phyloP scores from a whole-genome alignment of 2,329 filamentous ascomycete species.

The Dactylellina drechsleri region DNA sequence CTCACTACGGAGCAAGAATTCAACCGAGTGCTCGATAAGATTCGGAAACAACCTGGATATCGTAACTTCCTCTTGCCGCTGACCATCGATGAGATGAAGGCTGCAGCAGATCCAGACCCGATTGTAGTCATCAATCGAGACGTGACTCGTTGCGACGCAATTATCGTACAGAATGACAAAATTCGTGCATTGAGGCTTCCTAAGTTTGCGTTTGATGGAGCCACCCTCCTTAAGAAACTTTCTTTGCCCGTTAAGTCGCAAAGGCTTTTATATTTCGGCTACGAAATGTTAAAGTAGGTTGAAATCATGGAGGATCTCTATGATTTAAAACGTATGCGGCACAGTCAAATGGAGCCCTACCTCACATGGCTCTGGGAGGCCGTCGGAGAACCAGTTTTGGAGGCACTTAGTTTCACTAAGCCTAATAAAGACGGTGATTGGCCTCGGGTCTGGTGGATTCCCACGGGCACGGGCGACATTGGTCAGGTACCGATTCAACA shows the following conservation, averaged over 20 bases:
- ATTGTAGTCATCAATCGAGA: slow-evolving; percentile 60
- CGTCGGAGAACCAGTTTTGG: slow-evolving; percentile 57
- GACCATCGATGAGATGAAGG: slow-evolving; percentile 55
- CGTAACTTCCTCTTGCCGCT: slow-evolving; percentile 10
- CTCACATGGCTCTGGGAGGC: slow-evolving; percentile 60
- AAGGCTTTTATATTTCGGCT: too few species aligned
- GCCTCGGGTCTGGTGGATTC: slow-evolving; percentile 61
- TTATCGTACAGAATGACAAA: slow-evolving; percentile 5
- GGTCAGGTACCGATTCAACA: slow-evolving; percentile 59
- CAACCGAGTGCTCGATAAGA: neutral
- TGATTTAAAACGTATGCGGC: neutral
- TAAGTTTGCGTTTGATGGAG: neutral
- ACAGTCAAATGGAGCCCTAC: neutral
- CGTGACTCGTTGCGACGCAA: slow-evolving; percentile 13
- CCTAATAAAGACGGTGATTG: slow-evolving; percentile 50
- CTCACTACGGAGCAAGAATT: neutral
- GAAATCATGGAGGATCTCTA: too few species aligned
- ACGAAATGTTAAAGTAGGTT: neutral
- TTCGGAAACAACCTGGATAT: slow-evolving; percentile 15
- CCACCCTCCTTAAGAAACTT: too few species aligned
- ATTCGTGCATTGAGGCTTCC: slow-evolving; percentile 2
- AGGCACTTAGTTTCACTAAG: slow-evolving; percentile 56
- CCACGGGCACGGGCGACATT: slow-evolving; percentile 60
- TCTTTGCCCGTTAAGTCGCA: too few species aligned
- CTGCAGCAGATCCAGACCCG: slow-evolving; percentile 55